These are phyloP conservation scores for Fusarium sp. DNA, from an alignment of 2,329 filamentous ascomycete genomes.

Conservation along the genomic window DNA sequence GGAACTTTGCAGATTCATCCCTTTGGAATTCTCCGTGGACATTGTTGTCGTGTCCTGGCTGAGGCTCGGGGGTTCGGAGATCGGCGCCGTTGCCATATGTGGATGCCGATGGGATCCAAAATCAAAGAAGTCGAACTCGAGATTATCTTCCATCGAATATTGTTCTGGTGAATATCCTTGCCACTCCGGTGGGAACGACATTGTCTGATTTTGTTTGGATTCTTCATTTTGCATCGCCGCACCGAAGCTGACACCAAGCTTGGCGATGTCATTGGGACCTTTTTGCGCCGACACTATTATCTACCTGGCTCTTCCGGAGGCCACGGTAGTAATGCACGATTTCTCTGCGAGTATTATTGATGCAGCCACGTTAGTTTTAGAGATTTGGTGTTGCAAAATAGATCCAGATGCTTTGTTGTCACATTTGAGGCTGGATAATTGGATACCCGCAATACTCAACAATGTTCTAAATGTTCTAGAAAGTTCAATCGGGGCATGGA, in stretches of 20 bases:
- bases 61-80: slow-evolving; percentile 22
- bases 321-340: slow-evolving; percentile 15
- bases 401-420: slow-evolving; percentile 7
- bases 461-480: slow-evolving; percentile 16
- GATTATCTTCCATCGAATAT: slow-evolving; percentile 11
- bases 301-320: slow-evolving; percentile 24
- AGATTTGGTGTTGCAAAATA: slow-evolving; percentile 2
- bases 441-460: slow-evolving; percentile 3
- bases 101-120: slow-evolving; percentile 17
- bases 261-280: slow-evolving; percentile 36
- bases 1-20: slow-evolving; percentile 24
- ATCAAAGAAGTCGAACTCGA: slow-evolving; percentile 11
- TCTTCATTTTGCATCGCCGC: slow-evolving; percentile 46
- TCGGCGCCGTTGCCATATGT: slow-evolving; percentile 10
- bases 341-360: slow-evolving; percentile 1
- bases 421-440: slow-evolving; percentile 13
- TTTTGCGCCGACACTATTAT: slow-evolving; percentile 33
- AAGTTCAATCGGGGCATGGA: slow-evolving; percentile 15
- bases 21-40: slow-evolving; percentile 20
- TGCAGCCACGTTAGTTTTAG: not conserved
- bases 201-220: slow-evolving; percentile 30
- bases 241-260: slow-evolving; percentile 37
- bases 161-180: slow-evolving; percentile 23
- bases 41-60: slow-evolving; percentile 12
- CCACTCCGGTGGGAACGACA: slow-evolving; percentile 29